Evolutionary conservation across 257 asterid species (phyloP), one percentile per base, ranked within the genome.

Genomic region (Scutellaria barbata): DNA sequence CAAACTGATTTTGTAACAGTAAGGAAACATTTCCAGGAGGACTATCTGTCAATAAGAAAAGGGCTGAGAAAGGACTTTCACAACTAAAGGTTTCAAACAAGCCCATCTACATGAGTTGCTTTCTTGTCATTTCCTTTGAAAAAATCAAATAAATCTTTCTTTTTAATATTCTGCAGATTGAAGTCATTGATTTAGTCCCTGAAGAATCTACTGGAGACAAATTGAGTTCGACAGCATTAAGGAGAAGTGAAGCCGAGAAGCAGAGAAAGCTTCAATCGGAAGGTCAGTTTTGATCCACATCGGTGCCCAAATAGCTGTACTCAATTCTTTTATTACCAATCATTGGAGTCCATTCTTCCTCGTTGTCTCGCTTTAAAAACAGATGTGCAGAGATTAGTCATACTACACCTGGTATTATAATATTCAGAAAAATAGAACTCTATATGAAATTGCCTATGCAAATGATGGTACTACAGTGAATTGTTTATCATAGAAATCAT

Each of bases 21-120:
- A 93, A 90, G 84, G 98, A 93, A 75, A 93, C 98, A 18, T 76
- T 69, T 42, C 81, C 92, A 0, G 98, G 98, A 25, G 98, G 96
- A 46, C 61, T 93, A 59, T 87, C 96, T 0, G 98, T 93, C 9
- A 90, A 93, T 66, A 87, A 76, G 81, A 93, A 74, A 84, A 85
- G 98, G 78, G 92, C 91, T 0, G 97, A 90, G 82, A 85, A 83
- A 58, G 89, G 91, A 55, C 94, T 93, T 48, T 77, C 95, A 2
- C 95, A 81, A 54, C 87, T 92, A 11, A 80, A 83, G 98, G 98
- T 90, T 37, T 18, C 2, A 33, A 45, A 30, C 60, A 18, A 13
- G 69, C 59, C 14, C 13, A 59, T 47, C 41, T 48, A 52, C 56
- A 6, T 7, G 51, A 59, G 62, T 41, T 47, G 47, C 10, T 61